Percentiles rank a stretch among this genome's conserved stretches.
These are phyloP conservation scores for Penicillium hordei DNA, from an alignment of 2,329 filamentous ascomycete species.

Conservation along the genomic window DNA sequence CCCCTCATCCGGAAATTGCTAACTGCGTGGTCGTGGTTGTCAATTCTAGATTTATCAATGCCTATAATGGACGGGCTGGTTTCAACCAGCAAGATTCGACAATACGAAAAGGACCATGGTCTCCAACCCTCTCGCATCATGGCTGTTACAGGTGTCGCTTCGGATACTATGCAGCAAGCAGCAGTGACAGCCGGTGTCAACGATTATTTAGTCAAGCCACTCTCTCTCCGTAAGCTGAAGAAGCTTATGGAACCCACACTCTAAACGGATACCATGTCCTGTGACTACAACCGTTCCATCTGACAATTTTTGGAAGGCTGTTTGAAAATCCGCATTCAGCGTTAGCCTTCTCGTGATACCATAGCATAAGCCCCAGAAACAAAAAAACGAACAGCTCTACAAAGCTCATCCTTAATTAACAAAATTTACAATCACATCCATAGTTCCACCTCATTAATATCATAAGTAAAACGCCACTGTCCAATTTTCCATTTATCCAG, in stretches of 20 bases:
- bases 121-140: slow-evolving; percentile 28
- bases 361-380: neutral
- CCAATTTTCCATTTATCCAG: slow-evolving; percentile 21
- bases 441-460: slow-evolving; percentile 28
- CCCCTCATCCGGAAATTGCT: neutral
- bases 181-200: slow-evolving; percentile 32
- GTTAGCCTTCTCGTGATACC: neutral
- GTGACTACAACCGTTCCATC: neutral
- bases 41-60: slow-evolving; percentile 44
- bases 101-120: slow-evolving; percentile 31
- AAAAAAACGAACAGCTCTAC: neutral
- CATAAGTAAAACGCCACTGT: slow-evolving; percentile 32
- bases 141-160: slow-evolving; percentile 36
- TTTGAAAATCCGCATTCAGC: neutral
- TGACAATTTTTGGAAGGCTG: neutral
- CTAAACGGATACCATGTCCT: neutral
- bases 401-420: neutral
- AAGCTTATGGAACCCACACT: slow-evolving; percentile 22
- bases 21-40: neutral
- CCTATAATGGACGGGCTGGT: slow-evolving; percentile 47
- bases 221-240: slow-evolving; percentile 34
- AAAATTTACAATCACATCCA: neutral
- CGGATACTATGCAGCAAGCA: slow-evolving; percentile 33
- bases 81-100: slow-evolving; percentile 44
- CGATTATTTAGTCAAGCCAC: slow-evolving; percentile 35